Base-by-base conservation (phyloP, 2,329 filamentous ascomycete species). In the Botrytis medusae region DNA sequence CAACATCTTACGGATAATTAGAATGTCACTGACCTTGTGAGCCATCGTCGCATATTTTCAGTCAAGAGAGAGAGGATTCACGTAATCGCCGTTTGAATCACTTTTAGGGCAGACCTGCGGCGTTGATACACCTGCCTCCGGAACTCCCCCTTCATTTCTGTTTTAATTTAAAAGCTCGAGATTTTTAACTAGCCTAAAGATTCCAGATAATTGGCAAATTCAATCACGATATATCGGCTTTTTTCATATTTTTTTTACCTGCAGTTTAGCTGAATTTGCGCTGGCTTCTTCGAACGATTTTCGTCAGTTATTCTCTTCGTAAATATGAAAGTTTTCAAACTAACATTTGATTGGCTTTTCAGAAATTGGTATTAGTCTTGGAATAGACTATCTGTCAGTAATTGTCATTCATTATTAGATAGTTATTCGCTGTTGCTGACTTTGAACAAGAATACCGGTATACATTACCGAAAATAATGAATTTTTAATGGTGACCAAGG, bases 391-490 rank as follows among this genome's bases (percentile, higher is more conserved):
- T 20, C 48, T 67, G 29, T 67, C 16, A 67, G 29, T 51, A 48
- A 25, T 29, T 54, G 3, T 18, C 25, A 14, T 25, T 25, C 42
- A 22, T 67, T 14, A 8, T 8, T 16, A 8, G 16, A 14, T 10
- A 25, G 8, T 18, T 5, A 48, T 14, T 37, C 25, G 29, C 20
- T 25, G 12, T 48, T 48, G 25, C 29, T 67, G 63, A 51, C 46
- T 44, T 67, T 25, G 42, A 25, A 51, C 18, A 51, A 51, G 44
- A n/a, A 48, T 29, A 25, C 51, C 63, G 6, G 44, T 44, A 67
- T 67, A 67, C 10, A 67, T 67, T 29, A 67, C 29, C 4, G 63
- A 67, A 34, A 67, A 5, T 51, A 44, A 67, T 9, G 63, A 67
- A 18, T 67, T 67, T 7, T 10, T 48, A 37, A 67, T 29, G 29